These are phyloP conservation scores for Fraxinus americana DNA, from an alignment of 257 asterid species.

Conservation along the genomic window DNA sequence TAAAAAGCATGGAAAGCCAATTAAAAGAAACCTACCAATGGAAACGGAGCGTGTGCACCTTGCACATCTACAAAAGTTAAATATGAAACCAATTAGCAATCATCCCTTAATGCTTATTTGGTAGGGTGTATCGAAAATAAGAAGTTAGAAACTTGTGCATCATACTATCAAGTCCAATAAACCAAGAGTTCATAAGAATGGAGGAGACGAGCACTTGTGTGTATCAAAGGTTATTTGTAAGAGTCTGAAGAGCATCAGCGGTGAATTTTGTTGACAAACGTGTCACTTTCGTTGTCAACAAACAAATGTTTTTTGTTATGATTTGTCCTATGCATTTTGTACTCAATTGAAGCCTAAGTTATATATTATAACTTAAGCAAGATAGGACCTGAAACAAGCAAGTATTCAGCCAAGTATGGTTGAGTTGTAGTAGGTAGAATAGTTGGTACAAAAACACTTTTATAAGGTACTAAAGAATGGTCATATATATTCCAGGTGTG, in stretches of 20 bases:
- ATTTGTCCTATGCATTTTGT: too few relatives aligned
- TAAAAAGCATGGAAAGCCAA: background rate
- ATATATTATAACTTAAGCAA: too few relatives aligned
- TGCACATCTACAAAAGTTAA: conserved; percentile 10
- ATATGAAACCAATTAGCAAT: conserved; percentile 4
- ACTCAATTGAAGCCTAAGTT: too few relatives aligned
- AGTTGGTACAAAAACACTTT: too few relatives aligned
- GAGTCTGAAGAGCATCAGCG: conserved; percentile 77
- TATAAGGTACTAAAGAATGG: too few relatives aligned
- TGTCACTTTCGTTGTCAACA: too few relatives aligned
- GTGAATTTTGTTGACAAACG: too few relatives aligned
- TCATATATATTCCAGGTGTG: too few relatives aligned
- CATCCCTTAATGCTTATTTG: background rate
- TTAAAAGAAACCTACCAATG: conserved; percentile 8
- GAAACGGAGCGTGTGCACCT: conserved; percentile 24
- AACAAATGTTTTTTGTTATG: too few relatives aligned
- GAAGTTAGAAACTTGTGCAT: conserved; percentile 1
- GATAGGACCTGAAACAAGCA: too few relatives aligned
- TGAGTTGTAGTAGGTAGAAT: too few relatives aligned
- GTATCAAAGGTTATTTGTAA: conserved; percentile 89
- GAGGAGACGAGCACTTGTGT: conserved; percentile 48
- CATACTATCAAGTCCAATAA: background rate
- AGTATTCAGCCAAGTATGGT: too few relatives aligned
- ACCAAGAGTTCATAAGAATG: background rate
- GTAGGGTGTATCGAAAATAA: conserved; percentile 1